Evolutionary conservation across 2,329 filamentous ascomycete species (phyloP), one percentile per base, ranked within the genome.

Genomic region (Zymoseptoria ardabiliae): DNA sequence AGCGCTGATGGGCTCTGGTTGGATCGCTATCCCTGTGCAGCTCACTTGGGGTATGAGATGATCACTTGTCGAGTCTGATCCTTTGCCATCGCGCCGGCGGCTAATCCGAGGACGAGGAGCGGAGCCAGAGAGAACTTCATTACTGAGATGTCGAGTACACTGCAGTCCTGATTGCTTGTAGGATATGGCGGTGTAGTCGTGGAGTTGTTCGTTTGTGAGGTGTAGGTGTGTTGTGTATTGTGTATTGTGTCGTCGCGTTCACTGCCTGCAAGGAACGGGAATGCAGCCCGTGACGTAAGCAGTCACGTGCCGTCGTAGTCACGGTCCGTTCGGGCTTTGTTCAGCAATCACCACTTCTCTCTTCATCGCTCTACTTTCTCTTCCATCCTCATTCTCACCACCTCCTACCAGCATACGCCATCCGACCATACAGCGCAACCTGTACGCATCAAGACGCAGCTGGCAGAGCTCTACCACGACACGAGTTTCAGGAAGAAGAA

Each of bases 31-130:
- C 25, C 25, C 25, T 28, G 25, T 28, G 11, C 35, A 45, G 35
- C 51, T 53, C 51, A 53, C 55, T 85, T 78, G 22, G 88, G 85
- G 71, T 91, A 96, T 70, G 83, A 90, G 69, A 97, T 81, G 67
- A 97, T 86, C 64, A 95, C 85, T 74, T 90, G 90, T 74, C 90
- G 90, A 9, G 58, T 60, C 55, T 62, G 53, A 11, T 61, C 53
- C 2, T 56, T 61, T 17, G 66, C 62, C 28, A 61, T 45, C 13
- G 63, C 67, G 50, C 68, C 58, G 21, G 65, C 51, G 17, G 62
- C 63, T 17, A 66, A 45, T 19, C 64, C 52, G 11, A 71, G 62
- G 22, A 63, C 21, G 11, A 68, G 49, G 22, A 72, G 60, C 19
- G 67, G 45, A 50, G 61, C 64, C 58, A 69, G 35, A 10, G 59